Evolutionary conservation across 192 early-diverging fungal genomes (phyloP).

Genomic region (Rhizophlyctis rosea): DNA sequence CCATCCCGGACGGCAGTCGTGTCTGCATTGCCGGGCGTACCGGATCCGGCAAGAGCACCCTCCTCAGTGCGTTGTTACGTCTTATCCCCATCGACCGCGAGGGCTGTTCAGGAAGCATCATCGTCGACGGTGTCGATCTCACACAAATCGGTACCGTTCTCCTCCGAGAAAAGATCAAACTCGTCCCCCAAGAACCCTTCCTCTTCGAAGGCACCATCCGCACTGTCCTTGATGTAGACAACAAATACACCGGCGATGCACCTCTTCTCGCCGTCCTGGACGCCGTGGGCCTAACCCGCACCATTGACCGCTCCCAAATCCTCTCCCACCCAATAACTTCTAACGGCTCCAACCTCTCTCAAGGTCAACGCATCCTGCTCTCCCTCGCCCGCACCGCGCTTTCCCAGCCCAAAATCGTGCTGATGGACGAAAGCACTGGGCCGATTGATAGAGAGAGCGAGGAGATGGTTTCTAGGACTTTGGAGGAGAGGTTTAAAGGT

Average conservation of each 20-base stretch:
- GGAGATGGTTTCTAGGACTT: too few species aligned
- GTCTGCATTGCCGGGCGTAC: slow-evolving; percentile 47
- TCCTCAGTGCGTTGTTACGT: slow-evolving; percentile 71
- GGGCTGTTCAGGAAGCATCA: slow-evolving; percentile 54
- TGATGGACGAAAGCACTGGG: too few species aligned
- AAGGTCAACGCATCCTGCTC: slow-evolving; percentile 38
- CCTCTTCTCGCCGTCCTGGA: slow-evolving; percentile 63
- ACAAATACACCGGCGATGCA: slow-evolving; percentile 58
- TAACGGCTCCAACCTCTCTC: slow-evolving; percentile 29
- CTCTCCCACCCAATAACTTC: slow-evolving; percentile 17
- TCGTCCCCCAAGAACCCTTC: slow-evolving; percentile 59
- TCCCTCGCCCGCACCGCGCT: too few species aligned
- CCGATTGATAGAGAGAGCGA: too few species aligned
- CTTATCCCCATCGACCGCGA: too few species aligned
- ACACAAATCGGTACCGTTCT: slow-evolving; percentile 58
- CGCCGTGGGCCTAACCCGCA: slow-evolving; percentile 59
- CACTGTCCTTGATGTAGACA: slow-evolving; percentile 68
- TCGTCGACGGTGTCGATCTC: slow-evolving; percentile 74
- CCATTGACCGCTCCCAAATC: slow-evolving; percentile 5
- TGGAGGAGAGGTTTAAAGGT: too few species aligned
- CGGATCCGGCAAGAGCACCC: slow-evolving; percentile 39
- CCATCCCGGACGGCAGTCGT: slow-evolving; percentile 38
- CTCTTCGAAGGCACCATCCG: slow-evolving; percentile 52
- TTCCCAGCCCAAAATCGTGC: too few species aligned
- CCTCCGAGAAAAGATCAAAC: slow-evolving; percentile 38